Conservation (phyloP, 2,329 filamentous ascomycete species). For the Fusarium sp. region DNA sequence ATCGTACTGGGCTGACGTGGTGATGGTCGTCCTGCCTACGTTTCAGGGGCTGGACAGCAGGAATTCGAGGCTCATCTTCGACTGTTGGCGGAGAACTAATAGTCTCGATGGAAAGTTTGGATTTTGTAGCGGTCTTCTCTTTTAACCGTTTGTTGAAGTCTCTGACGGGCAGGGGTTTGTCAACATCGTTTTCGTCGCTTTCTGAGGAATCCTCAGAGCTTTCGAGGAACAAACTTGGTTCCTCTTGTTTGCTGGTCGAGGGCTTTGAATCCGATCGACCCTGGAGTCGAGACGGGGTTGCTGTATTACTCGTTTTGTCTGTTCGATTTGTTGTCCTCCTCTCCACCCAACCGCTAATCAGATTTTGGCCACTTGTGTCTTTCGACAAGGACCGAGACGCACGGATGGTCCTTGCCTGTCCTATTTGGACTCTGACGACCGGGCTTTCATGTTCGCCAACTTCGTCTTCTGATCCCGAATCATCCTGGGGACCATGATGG, state of each 20-base stretch:
- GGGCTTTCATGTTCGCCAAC: constrained; percentile 14
- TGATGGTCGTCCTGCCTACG: constrained; percentile 5
- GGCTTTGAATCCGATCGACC: background rate
- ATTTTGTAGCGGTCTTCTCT: constrained; percentile 25
- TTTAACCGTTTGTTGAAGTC: constrained; percentile 53
- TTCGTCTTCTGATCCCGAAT: constrained; percentile 24
- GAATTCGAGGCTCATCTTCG: constrained; percentile 35
- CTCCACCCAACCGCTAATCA: constrained; percentile 60
- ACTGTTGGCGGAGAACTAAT: background rate
- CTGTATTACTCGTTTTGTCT: background rate
- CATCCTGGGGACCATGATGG: constrained; percentile 8
- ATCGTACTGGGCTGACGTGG: constrained; percentile 5
- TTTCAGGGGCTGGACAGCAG: constrained; percentile 22
- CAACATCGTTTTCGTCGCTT: constrained; percentile 29
- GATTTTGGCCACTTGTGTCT: constrained; percentile 43
- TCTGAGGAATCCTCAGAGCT: constrained; percentile 26
- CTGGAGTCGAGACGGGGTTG: background rate
- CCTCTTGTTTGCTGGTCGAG: background rate
- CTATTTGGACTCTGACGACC: constrained; percentile 17
- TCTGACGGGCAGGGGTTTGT: constrained; percentile 45
- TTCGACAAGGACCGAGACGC: constrained; percentile 40
- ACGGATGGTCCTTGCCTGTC: constrained; percentile 34
- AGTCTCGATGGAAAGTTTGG: background rate
- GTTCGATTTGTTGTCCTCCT: constrained; percentile 17
- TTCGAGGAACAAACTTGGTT: constrained; percentile 30